These are phyloP conservation scores for Trametes villosa DNA, from an alignment of 768 basidiomycete genomes.

Conservation along the genomic window DNA sequence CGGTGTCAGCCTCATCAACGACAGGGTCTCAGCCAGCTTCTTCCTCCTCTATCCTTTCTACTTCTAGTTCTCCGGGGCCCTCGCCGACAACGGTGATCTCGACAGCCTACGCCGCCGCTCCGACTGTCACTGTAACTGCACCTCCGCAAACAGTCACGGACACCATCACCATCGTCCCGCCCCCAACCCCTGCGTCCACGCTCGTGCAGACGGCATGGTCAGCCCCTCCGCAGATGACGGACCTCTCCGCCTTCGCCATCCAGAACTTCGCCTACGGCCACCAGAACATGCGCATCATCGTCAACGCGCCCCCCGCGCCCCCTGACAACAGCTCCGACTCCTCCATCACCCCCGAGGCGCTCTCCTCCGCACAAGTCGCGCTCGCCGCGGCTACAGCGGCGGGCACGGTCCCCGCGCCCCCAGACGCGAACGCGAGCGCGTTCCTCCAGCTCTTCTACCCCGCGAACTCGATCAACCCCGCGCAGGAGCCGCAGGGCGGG, in stretches of 20 bases:
- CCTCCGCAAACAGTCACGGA: slow-evolving; percentile 25
- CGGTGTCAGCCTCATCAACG: background rate
- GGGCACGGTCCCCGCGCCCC: slow-evolving; percentile 18
- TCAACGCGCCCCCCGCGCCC: slow-evolving; percentile 38
- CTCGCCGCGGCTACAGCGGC: slow-evolving; percentile 21
- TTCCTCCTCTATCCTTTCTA: background rate
- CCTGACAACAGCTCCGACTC: slow-evolving; percentile 9
- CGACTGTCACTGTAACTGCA: slow-evolving; percentile 27
- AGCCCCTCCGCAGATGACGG: slow-evolving; percentile 54
- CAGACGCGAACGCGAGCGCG: slow-evolving; percentile 39
- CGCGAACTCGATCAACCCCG: slow-evolving; percentile 69
- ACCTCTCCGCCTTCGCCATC: slow-evolving; percentile 64
- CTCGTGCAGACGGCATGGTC: slow-evolving; percentile 46
- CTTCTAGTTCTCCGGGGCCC: background rate
- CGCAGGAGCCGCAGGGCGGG: slow-evolving; percentile 64
- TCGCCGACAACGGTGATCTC: slow-evolving; percentile 15
- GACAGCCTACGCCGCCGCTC: slow-evolving; percentile 18
- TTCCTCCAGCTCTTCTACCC: slow-evolving; percentile 72
- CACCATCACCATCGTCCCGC: slow-evolving; percentile 26
- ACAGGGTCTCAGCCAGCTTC: background rate
- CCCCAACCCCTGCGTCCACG: slow-evolving; percentile 17
- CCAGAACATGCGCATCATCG: slow-evolving; percentile 59
- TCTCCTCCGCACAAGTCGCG: slow-evolving; percentile 9
- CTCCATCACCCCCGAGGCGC: background rate
- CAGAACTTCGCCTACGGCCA: slow-evolving; percentile 57